Evolutionary conservation across 805 yeast species (phyloP), one percentile per base, ranked within the genome.

Genomic region (Teunomyces kruisii): DNA sequence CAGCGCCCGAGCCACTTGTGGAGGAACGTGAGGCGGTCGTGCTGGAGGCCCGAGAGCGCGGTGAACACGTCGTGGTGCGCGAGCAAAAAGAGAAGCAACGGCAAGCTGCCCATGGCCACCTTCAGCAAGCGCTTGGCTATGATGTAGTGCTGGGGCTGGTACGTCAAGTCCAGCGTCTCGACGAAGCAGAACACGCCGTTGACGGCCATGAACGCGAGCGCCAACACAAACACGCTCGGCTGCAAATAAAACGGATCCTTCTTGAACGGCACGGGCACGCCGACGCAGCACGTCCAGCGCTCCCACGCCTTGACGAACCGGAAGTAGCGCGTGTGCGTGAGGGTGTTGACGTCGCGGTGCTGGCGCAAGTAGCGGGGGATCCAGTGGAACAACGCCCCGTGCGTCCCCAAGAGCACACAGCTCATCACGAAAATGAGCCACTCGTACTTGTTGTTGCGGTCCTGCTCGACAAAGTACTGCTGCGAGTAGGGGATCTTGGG

Each of bases 1-100:
- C 60, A 50, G 31, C 78, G 56, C 16, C 77, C 73, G 24, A 74
- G 50, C 79, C 79, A 74, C 30, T 67, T 65, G 48, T 76, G 81
- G 27, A 74, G 53, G 15, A 70, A 58, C 2, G 56, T 56, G 2
- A 71, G 44, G 43, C 72, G 59, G 47, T 75, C 79, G 42, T 59
- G 67, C 19, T 70, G 59, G 27, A 75, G 58, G 2, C 81, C 81
- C 0, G 75, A 56, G 7, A 74, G 40, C 1, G 68, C 58, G 1
- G 73, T 58, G 3, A 75, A 43, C 7, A 70, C 41, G 46, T 72
- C 75, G 47, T 72, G 65, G 49, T 74, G 74, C n/a, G 65, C 55
- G 3, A 72, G 59, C 28, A 68, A 51, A 6, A 75, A 40, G 43
- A 67, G 61, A 19, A 74, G 44, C 4, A 66, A 45, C 0, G 78